Evolutionary conservation across 768 basidiomycete genomes (phyloP).

Genomic region (Amanita rubescens): DNA sequence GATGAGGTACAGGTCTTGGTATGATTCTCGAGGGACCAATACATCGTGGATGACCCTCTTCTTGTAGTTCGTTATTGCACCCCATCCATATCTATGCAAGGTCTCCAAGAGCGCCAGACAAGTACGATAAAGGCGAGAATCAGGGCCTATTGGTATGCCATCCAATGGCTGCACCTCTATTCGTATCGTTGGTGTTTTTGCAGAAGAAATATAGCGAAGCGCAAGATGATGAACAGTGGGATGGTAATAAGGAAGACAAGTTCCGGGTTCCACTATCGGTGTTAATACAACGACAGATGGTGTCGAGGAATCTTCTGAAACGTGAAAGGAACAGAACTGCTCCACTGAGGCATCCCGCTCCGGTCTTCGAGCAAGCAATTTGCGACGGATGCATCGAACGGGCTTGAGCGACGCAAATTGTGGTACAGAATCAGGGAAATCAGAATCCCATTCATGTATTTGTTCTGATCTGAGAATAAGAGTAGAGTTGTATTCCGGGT

Average conservation of each 20-base stretch:
- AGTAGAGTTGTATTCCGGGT: too few relatives aligned
- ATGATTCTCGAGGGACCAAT: constrained; percentile 68
- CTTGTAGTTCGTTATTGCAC: too few relatives aligned
- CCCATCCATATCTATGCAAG: too few relatives aligned
- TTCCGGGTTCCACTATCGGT: constrained; percentile 28
- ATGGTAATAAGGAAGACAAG: constrained; percentile 80
- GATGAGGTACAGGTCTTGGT: constrained; percentile 85
- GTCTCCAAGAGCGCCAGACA: too few relatives aligned
- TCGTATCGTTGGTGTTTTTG: too few relatives aligned
- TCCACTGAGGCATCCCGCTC: too few relatives aligned
- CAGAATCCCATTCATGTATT: constrained; percentile 17
- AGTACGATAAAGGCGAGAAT: too few relatives aligned
- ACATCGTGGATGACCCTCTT: too few relatives aligned
- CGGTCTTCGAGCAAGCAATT: too few relatives aligned
- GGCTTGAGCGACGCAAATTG: constrained; percentile 28
- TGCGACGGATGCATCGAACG: constrained; percentile 55
- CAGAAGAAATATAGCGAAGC: too few relatives aligned
- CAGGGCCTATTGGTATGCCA: constrained; percentile 38
- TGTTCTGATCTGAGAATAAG: too few relatives aligned
- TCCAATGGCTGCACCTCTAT: constrained; percentile 54
- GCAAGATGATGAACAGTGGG: constrained; percentile 71
- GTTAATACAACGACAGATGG: too few relatives aligned
- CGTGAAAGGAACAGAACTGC: constrained; percentile 73
- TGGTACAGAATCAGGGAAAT: constrained; percentile 28
- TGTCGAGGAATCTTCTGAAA: constrained; percentile 8